Evolutionary conservation across 2,329 filamentous ascomycete species (phyloP), one percentile per base, ranked within the genome.

Genomic region (Microascus cirrosus): DNA sequence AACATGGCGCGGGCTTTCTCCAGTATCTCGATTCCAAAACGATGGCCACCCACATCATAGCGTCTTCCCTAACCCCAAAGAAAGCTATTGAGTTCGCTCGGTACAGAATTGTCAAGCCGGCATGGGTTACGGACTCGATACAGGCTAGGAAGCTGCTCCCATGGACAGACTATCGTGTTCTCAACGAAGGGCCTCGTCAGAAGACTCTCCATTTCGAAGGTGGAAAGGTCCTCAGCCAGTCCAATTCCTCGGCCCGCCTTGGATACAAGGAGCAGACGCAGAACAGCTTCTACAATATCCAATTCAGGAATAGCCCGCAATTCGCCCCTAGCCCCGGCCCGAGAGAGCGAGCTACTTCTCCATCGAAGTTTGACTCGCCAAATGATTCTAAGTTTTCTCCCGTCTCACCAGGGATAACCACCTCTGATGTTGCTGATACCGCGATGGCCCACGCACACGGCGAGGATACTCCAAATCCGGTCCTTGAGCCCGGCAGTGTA

Each of bases 1-100:
- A 87, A 64, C 85, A 97, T 81, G 94, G 94, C n/a, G 95, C 92
- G 35, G 89, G 88, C 0, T 97, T 96, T 64, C 80, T 96, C 61
- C 94, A 99, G 69, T 97, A 97, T 66, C 76, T 99, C 12, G 92
- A 96, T 70, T 88, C 86, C 42, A 99, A 99, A 74, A 97, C 93
- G 1, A 87, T 88, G 68, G 93, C 91, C 0, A 99, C 95, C 1
- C 93, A 99, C 69, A 96, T 99, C 63, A 91, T 99, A 64, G 92
- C 93, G 3, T 93, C 90, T 56, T 87, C 83, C 57, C 75, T 99
- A 24, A 94, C 94, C 0, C 92, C 90, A 0, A 97, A 96, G 74
- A 99, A 99, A 71, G 84, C 84, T 32, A 83, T 93, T 57, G 94
- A 99, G 62, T 96, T 95, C 67, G 81, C 78, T 57, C 84, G 83